Base-by-base conservation (phyloP, 352 stramenopile species). In the Pythium aquatile region DNA sequence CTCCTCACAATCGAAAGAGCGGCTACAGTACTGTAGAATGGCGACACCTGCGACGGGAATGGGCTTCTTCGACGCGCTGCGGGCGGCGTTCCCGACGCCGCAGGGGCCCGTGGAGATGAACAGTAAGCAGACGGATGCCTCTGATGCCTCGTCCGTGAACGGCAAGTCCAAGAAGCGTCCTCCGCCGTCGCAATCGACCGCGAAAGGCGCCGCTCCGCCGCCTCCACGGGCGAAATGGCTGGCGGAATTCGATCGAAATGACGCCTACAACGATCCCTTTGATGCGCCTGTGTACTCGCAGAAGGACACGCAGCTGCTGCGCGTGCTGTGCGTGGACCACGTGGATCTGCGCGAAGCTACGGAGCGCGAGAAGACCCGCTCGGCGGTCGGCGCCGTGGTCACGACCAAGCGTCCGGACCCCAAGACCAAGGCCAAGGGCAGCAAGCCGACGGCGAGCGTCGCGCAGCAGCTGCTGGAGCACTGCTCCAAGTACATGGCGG, bases 311-410 rank as follows among this genome's bases (percentile, higher is more conserved):
- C 55, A 64, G 46, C 47, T 74, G 37, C 59, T 90, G 48, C 71
- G 67, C 16, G 72, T 90, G 29, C 73, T 93, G 4, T 74, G 72
- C 58, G 77, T 93, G 47, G 78, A 89, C 39, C 81, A 91, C 53
- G 68, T 74, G 26, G 60, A 77, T 26, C 72, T 91, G 13, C 66
- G 62, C 54, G 73, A 77, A 42, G 77, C 78, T 20, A 81, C 79
- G 52, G 78, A 81, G 55, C 76, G 78, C 9, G 78, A 90, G 65
- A 78, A 74, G 11, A 80, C 81, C 13, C 73, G 68, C 5, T 68
- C 75, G 14, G 68, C 65, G 10, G 79, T 85, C 32, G 59, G 63
- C 16, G 79, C 81, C 16, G 81, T 90, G 17, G 68, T 90, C 58
- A 90, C 81, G 26, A 58, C 44, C 28, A 66, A 70, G 26, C 47